These are phyloP conservation scores for Ophiostoma himal-ulmi DNA, from an alignment of 2,329 filamentous ascomycete species.

Conservation along the genomic window DNA sequence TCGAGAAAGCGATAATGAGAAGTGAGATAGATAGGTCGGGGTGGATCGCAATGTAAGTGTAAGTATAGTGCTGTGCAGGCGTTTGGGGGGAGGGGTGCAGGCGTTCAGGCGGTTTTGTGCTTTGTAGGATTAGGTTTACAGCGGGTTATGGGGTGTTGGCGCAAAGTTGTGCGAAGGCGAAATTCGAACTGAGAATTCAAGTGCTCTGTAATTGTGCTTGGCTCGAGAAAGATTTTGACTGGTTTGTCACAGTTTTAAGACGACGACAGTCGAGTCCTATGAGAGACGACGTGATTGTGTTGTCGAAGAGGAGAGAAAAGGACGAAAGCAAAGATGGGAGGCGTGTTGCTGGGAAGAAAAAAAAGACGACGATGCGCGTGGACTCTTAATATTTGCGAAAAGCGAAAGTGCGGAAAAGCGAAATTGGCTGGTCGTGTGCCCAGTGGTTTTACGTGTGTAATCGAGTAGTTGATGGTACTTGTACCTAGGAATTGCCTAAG, in stretches of 20 bases:
- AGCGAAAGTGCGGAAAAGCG: slow-evolving; percentile 2
- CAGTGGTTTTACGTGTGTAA: background rate
- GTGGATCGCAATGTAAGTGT: slow-evolving; percentile 10
- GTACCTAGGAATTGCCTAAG: background rate
- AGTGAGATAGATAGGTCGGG: background rate
- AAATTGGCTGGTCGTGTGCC: slow-evolving; percentile 3
- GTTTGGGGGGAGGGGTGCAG: background rate
- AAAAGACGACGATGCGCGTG: background rate
- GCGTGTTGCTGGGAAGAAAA: background rate
- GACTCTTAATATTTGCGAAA: slow-evolving; percentile 2
- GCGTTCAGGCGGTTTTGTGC: background rate
- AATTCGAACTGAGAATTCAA: background rate
- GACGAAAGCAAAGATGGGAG: background rate
- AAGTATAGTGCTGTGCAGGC: slow-evolving; percentile 8
- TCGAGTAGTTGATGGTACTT: background rate
- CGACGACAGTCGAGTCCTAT: background rate
- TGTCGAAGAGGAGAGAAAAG: background rate
- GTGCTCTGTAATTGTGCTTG: background rate
- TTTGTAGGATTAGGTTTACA: background rate
- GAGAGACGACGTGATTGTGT: background rate
- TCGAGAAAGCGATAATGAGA: background rate
- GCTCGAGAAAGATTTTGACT: background rate
- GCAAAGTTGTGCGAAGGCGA: background rate
- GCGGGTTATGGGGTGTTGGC: background rate
- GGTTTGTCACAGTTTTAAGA: background rate